These are phyloP conservation scores for Bipolaris victoriae DNA, from an alignment of 2,329 filamentous ascomycete species.

Conservation along the genomic window DNA sequence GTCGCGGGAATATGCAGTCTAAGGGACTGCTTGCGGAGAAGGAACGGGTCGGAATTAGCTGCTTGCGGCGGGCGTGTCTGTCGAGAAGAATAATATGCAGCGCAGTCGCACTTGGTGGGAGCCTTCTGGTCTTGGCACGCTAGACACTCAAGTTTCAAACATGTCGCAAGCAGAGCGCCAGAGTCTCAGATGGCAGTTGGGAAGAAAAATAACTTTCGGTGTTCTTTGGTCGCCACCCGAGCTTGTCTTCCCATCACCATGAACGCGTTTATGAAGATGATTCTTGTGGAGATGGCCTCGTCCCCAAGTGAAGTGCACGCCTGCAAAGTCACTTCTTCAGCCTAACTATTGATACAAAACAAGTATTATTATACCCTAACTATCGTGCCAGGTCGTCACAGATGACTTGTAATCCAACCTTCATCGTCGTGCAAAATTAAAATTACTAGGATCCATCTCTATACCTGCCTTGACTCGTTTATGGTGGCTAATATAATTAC, in stretches of 20 bases:
- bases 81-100: conserved; percentile 35
- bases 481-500: conserved; percentile 39
- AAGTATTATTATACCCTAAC: conserved; percentile 93
- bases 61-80: conserved; percentile 27
- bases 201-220: background rate
- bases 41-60: conserved; percentile 18
- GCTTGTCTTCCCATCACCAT: conserved; percentile 31
- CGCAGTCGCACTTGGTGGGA: conserved; percentile 27
- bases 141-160: conserved; percentile 24
- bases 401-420: background rate
- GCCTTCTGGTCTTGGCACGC: conserved; percentile 21
- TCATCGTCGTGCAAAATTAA: conserved; percentile 12
- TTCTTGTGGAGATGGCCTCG: conserved; percentile 30
- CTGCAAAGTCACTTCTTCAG: conserved; percentile 87
- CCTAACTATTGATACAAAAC: conserved; percentile 85
- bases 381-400: conserved; percentile 77
- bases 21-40: conserved; percentile 17
- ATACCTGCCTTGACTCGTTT: conserved; percentile 21
- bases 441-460: conserved; percentile 35
- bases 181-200: conserved; percentile 18
- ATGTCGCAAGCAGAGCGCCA: conserved; percentile 11
- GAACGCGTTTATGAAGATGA: conserved; percentile 2
- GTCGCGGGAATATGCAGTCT: conserved; percentile 30
- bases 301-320: conserved; percentile 39
- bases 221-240: background rate